phyloP scores from a whole-genome alignment of 495 filamentous ascomycete species.

The Penicillium goetzii region DNA sequence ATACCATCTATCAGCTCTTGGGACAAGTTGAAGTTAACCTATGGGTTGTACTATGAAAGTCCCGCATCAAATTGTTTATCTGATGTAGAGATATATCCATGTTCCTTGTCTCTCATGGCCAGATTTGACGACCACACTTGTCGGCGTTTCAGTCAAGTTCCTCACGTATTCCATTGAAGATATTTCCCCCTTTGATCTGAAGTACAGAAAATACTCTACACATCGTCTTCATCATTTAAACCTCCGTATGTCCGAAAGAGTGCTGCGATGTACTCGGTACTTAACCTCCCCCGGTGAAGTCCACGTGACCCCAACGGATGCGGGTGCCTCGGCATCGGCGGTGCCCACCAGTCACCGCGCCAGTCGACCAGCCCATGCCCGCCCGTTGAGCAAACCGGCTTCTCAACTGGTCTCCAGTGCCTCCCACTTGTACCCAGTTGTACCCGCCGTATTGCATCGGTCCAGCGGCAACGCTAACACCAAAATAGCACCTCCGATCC shows the following conservation, averaged over 20 bases:
- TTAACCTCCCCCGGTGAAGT: neutral
- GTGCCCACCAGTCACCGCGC: slow-evolving; percentile 11
- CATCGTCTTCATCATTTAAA: neutral
- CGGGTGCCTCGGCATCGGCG: slow-evolving; percentile 19
- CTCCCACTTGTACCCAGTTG: neutral
- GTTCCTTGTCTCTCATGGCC: neutral
- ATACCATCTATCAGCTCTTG: neutral
- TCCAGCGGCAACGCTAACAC: slow-evolving; percentile 32
- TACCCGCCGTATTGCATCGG: slow-evolving; percentile 15
- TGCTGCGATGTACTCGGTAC: slow-evolving; percentile 13
- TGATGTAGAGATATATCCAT: neutral
- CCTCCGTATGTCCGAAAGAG: slow-evolving; percentile 12
- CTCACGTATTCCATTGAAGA: too few relatives aligned
- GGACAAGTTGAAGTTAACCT: too few relatives aligned
- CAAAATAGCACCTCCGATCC: slow-evolving; percentile 15
- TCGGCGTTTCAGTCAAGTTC: neutral
- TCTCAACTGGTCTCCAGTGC: slow-evolving; percentile 1
- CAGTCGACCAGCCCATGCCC: neutral
- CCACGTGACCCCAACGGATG: slow-evolving; percentile 20
- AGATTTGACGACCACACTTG: neutral
- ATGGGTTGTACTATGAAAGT: too few relatives aligned
- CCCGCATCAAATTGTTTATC: too few relatives aligned
- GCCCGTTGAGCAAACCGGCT: neutral
- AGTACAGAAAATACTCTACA: neutral
- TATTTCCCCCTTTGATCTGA: too few relatives aligned